Evolutionary conservation across 345 rosid genomes (phyloP), one percentile per base, ranked within the genome.

Genomic region (Populus ilicifolia): DNA sequence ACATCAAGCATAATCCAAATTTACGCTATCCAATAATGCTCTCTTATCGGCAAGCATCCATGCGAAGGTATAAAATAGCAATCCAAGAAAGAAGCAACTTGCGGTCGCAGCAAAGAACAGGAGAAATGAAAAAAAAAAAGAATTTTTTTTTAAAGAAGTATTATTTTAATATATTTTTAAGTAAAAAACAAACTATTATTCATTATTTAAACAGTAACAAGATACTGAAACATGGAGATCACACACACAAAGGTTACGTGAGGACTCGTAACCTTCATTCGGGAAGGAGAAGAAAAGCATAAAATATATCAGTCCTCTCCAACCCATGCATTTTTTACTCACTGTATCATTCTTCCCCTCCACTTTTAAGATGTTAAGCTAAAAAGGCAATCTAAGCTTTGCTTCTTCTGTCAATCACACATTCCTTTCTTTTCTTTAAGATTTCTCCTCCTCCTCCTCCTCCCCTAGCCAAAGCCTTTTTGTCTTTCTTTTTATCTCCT

Each of bases 371-470:
- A 62, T 59, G 20, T 12, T 67, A n/a, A 14, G 29, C 61, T 0
- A 41, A 50, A 71, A 50, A 44, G 76, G 54, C 12, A 70, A 71
- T 65, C 76, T 66, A 50, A 65, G 18, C 35, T n/a, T 67, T 67
- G 50, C 59, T 72, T 52, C 35, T 39, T 63, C 59, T 16, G 6
- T 54, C 72, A 75, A 72, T 54, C 81, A 64, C 20, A 67, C 56
- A 72, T 78, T 66, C 81, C 71, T 78, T 78, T 78, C 77, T 67
- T 67, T 75, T 35, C 72, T 44, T 46, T 46, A 9, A 46, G 33
- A n/a, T 48, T 50, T 70, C 71, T 77, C 27, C 43, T 41, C 79
- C 66, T 77, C 69, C 69, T 39, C 67, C 69, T 69, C 39, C 70
- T 41, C 62, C n/a, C 74, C 44, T 41, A 30, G 29, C 72, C 48